Conservation (phyloP, 768 basidiomycete genomes). For the Xerocomellus intermedius region DNA sequence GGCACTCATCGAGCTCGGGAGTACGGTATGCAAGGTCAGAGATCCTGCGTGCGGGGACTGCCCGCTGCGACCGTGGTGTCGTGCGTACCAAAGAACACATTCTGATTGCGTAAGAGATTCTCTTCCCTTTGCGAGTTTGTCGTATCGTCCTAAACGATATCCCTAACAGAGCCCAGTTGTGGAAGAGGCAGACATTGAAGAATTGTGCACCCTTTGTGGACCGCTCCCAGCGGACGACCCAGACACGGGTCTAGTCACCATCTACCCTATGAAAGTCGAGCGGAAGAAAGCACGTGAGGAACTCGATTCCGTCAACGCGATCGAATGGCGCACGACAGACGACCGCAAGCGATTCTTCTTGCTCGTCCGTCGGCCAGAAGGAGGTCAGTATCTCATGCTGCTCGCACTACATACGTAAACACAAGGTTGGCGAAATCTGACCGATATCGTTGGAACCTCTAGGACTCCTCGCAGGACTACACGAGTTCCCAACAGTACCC, state of each 20-base stretch:
- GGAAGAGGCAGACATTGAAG: slow-evolving; percentile 65
- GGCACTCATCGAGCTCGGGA: slow-evolving; percentile 92
- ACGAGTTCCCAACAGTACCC: slow-evolving; percentile 76
- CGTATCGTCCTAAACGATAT: background rate
- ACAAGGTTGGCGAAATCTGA: slow-evolving; percentile 1
- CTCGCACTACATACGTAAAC: background rate
- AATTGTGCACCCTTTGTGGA: slow-evolving; percentile 67
- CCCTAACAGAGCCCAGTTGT: background rate
- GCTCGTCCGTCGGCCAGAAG: slow-evolving; percentile 78
- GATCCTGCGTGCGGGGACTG: slow-evolving; percentile 74
- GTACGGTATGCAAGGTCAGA: slow-evolving; percentile 86
- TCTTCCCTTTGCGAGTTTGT: background rate
- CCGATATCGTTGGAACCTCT: background rate
- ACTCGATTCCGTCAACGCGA: slow-evolving; percentile 78
- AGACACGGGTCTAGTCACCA: slow-evolving; percentile 45
- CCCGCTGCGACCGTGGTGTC: slow-evolving; percentile 68
- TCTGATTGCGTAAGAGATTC: slow-evolving; percentile 9
- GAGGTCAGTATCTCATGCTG: slow-evolving; percentile 48
- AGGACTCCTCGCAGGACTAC: slow-evolving; percentile 90
- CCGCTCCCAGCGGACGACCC: slow-evolving; percentile 40
- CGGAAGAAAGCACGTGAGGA: slow-evolving; percentile 86
- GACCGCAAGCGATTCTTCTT: slow-evolving; percentile 59
- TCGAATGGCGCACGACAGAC: slow-evolving; percentile 63
- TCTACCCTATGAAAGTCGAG: slow-evolving; percentile 85
- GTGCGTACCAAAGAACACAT: slow-evolving; percentile 46